Percentiles rank a stretch among this genome's conserved stretches.
Evolutionary conservation across 805 yeast species (phyloP).

Genomic region (Clavispora asparagi): DNA sequence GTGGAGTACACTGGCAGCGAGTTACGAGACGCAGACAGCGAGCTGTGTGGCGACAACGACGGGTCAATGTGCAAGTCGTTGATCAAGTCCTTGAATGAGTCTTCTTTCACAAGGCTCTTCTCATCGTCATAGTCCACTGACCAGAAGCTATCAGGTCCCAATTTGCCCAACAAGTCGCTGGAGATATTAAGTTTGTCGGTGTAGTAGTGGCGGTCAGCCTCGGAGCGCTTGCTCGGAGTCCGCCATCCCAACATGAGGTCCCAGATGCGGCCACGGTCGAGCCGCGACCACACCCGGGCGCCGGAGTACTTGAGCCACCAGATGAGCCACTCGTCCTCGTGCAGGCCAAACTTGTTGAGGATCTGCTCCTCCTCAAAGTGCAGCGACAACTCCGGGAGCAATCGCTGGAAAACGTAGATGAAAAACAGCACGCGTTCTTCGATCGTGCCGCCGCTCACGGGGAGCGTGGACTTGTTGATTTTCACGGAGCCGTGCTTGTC

Average conservation of each 20-base stretch:
- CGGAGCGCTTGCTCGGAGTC: slow-evolving; percentile 23
- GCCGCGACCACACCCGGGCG: slow-evolving; percentile 73
- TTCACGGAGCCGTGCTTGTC: slow-evolving; percentile 5
- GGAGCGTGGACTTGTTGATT: slow-evolving; percentile 34
- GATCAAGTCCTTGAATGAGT: slow-evolving; percentile 29
- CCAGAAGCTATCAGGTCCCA: slow-evolving; percentile 67
- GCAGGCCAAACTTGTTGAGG: slow-evolving; percentile 47
- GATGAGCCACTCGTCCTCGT: slow-evolving; percentile 82
- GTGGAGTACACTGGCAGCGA: slow-evolving; percentile 11
- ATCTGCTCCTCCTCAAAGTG: slow-evolving; percentile 79
- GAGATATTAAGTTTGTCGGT: slow-evolving; percentile 24
- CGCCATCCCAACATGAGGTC: slow-evolving; percentile 81
- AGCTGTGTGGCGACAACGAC: not conserved
- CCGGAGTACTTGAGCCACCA: slow-evolving; percentile 97
- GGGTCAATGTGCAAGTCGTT: slow-evolving; percentile 20
- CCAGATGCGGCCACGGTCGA: slow-evolving; percentile 87
- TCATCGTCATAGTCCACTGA: slow-evolving; percentile 22
- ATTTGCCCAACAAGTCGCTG: slow-evolving; percentile 24
- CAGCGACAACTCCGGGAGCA: slow-evolving; percentile 70
- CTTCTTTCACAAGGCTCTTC: slow-evolving; percentile 7
- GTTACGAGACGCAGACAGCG: slow-evolving; percentile 4
- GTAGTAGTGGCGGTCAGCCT: slow-evolving; percentile 25
- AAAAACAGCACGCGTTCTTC: slow-evolving; percentile 67
- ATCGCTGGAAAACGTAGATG: slow-evolving; percentile 53
- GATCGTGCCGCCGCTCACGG: slow-evolving; percentile 57